phyloP scores from a whole-genome alignment of 495 filamentous ascomycete species.

The Parachaetomium inaequale region DNA sequence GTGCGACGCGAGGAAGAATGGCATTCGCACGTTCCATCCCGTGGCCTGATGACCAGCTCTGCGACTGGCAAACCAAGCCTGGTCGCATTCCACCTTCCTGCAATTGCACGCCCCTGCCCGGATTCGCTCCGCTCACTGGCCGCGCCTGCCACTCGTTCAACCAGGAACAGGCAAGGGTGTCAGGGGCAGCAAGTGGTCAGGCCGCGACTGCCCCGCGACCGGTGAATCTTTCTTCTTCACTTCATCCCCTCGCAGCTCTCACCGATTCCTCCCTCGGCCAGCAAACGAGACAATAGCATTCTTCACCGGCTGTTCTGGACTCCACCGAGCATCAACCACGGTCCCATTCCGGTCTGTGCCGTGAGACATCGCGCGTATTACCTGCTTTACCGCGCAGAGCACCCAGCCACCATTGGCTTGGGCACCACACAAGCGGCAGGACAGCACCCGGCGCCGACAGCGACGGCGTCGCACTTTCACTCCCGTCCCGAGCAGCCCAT shows the following conservation, averaged over 20 bases:
- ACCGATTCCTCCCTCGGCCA: conserved; percentile 32
- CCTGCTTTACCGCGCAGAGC: conserved; percentile 4
- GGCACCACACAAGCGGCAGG: conserved; percentile 6
- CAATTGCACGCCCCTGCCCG: conserved; percentile 6
- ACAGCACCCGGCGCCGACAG: conserved; percentile 9
- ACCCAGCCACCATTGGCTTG: conserved; percentile 6
- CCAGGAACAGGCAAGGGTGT: conserved; percentile 13
- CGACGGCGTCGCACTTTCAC: neutral
- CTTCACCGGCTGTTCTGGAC: conserved; percentile 26
- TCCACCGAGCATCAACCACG: conserved; percentile 26
- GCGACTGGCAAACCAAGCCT: neutral
- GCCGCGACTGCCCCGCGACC: conserved; percentile 32
- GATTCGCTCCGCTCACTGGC: conserved; percentile 3
- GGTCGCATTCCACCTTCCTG: conserved; percentile 16
- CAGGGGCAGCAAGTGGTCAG: conserved; percentile 19
- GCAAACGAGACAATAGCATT: conserved; percentile 26
- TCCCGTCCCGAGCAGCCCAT: neutral
- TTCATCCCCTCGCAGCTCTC: conserved; percentile 30
- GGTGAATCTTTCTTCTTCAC: conserved; percentile 33
- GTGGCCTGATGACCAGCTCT: neutral
- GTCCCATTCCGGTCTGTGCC: conserved; percentile 19
- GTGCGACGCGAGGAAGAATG: neutral
- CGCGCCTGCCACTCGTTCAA: conserved; percentile 16
- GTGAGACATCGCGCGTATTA: conserved; percentile 27
- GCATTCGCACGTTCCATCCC: conserved; percentile 3